Percentiles rank a stretch among this genome's conserved stretches.
These are phyloP conservation scores for Suillus cothurnatus DNA, from an alignment of 768 basidiomycete genomes.

Conservation along the genomic window DNA sequence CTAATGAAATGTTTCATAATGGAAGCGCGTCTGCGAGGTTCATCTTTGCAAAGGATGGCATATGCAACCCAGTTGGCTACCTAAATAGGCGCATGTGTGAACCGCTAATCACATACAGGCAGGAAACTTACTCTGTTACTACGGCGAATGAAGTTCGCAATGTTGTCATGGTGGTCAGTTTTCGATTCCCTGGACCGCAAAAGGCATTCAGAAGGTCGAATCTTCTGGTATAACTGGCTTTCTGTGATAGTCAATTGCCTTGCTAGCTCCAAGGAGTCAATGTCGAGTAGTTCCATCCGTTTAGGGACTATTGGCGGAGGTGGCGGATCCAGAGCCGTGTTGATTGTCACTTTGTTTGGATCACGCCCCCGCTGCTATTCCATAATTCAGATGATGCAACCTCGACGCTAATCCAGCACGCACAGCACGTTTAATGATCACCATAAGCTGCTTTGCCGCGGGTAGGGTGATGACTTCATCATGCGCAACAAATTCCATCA, in stretches of 20 bases:
- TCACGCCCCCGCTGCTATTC: conserved; percentile 34
- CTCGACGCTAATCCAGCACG: conserved; percentile 20
- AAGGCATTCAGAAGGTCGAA: conserved; percentile 62
- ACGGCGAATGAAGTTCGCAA: conserved; percentile 57
- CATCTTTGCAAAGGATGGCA: conserved; percentile 55
- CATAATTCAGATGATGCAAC: conserved; percentile 7
- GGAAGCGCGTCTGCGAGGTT: conserved; percentile 58
- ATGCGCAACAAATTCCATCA: conserved; percentile 54
- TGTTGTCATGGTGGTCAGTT: conserved; percentile 48
- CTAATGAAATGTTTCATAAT: conserved; percentile 70
- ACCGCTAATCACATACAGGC: not conserved
- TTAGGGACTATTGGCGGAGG: conserved; percentile 49
- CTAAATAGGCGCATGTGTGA: conserved; percentile 30
- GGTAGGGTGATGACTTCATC: conserved; percentile 41
- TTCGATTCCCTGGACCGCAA: conserved; percentile 52
- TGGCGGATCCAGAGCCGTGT: conserved; percentile 42
- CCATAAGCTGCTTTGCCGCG: conserved; percentile 52
- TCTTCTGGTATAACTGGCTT: conserved; percentile 57
- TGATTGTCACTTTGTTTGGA: conserved; percentile 36
- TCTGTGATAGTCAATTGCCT: conserved; percentile 71
- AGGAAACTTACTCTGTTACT: conserved; percentile 51
- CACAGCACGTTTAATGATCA: conserved; percentile 53
- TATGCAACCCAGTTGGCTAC: conserved; percentile 66
- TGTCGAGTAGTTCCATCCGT: conserved; percentile 57
- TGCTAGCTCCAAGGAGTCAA: conserved; percentile 66